These are phyloP conservation scores for Arthonia radiata DNA, from an alignment of 495 filamentous ascomycete species.

Conservation along the genomic window DNA sequence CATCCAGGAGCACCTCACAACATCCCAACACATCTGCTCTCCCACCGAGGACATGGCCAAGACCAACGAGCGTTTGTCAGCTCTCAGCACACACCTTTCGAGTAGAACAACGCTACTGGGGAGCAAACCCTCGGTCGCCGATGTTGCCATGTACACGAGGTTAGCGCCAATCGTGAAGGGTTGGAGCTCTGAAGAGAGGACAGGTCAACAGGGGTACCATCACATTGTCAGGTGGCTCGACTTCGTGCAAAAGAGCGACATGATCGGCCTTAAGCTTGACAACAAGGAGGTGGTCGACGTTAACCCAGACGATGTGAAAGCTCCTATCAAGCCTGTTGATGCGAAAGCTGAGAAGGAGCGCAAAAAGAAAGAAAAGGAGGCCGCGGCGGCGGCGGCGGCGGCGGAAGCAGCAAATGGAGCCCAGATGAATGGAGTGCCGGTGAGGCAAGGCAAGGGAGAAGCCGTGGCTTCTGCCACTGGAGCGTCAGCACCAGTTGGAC, in stretches of 20 bases:
- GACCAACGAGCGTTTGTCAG: constrained; percentile 27
- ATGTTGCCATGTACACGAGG: constrained; percentile 63
- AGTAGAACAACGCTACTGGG: constrained; percentile 76
- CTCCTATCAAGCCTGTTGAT: constrained; percentile 57
- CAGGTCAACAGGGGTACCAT: constrained; percentile 71
- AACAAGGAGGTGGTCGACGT: constrained; percentile 59
- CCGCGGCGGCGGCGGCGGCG: constrained; percentile 27
- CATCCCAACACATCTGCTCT: constrained; percentile 40
- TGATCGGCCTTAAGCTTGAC: constrained; percentile 46
- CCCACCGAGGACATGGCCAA: constrained; percentile 32
- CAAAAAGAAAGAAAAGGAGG: constrained; percentile 61
- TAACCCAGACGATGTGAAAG: constrained; percentile 54
- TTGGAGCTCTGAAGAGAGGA: constrained; percentile 71
- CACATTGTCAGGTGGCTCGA: constrained; percentile 81
- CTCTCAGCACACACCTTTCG: constrained; percentile 66
- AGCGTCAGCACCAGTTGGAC: constrained; percentile 15
- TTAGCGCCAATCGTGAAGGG: constrained; percentile 52
- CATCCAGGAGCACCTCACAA: constrained; percentile 66
- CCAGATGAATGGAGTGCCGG: constrained; percentile 18
- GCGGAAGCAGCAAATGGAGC: constrained; percentile 15
- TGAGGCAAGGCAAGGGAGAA: constrained; percentile 20
- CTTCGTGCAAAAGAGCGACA: constrained; percentile 71
- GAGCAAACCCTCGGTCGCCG: constrained; percentile 72
- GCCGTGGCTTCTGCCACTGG: constrained; percentile 9
- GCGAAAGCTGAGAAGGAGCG: constrained; percentile 75